A percentile compares a stretch with the other conserved stretches of the same genome.
Conservation (phyloP, 179 eudicot species). For the Patellifolia procumbens region DNA sequence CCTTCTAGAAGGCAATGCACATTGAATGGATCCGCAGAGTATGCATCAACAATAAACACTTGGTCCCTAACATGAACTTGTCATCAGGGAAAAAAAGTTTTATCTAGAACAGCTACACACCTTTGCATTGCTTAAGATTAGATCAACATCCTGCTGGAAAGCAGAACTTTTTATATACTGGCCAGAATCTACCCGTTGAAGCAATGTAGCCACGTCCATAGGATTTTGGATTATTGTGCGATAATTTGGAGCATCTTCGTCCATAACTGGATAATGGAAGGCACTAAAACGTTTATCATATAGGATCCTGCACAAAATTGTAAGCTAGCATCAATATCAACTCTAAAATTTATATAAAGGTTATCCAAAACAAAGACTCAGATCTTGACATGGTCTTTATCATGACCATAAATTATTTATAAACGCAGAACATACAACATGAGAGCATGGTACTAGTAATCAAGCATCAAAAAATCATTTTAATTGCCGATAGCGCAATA, state of each 20-base stretch:
- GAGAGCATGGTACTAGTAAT: neutral
- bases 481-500: neutral
- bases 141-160: slow-evolving; percentile 88
- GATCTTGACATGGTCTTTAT: no score
- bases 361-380: no score
- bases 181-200: slow-evolving; percentile 95
- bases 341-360: no score
- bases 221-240: slow-evolving; percentile 86
- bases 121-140: slow-evolving; percentile 88
- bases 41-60: no score
- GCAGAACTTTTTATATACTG: slow-evolving; percentile 70
- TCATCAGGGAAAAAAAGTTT: neutral
- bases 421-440: neutral
- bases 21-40: no score
- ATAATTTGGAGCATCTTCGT: slow-evolving; percentile 99
- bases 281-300: slow-evolving; percentile 94
- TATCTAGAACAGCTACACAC: slow-evolving; percentile 32
- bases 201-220: slow-evolving; percentile 89
- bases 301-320: slow-evolving; percentile 64
- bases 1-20: no score
- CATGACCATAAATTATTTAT: neutral
- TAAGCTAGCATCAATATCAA: neutral
- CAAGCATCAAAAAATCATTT: neutral
- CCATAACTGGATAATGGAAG: slow-evolving; percentile 90
- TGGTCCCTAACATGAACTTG: no score